Evolutionary conservation across 2,329 filamentous ascomycete genomes (phyloP), one percentile per base, ranked within the genome.

Genomic region (Aureobasidium sp.): DNA sequence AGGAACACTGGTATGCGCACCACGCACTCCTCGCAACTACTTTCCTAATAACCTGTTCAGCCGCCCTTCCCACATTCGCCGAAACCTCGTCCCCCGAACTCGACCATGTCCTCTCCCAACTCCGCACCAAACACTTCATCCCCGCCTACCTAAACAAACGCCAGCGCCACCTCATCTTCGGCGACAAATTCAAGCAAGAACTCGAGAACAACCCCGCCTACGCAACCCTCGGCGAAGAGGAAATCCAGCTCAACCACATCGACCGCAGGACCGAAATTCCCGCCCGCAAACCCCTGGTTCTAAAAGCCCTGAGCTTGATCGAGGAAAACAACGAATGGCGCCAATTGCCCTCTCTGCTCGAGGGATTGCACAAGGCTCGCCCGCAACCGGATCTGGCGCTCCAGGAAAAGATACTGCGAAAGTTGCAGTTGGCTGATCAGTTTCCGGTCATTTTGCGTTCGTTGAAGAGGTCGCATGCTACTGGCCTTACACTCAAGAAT

Each of bases 121-220:
- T 78, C 57, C 77, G 78, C 63, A 69, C 68, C 47, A 74, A 75
- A 54, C 67, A 79, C 65, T 72, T 79, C 61, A 70, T 79, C 23
- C 77, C 77, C 13, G 66, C 67, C 47, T 74, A 77, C 66, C 72
- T 80, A 57, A 73, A 69, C 61, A 63, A 66, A 17, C 69, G 70
- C 40, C 75, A 79, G 64, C 66, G 70, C 31, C 68, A 71, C 61
- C 72, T 79, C 31, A 73, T 79, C 64, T 78, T 74, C 69, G 67
- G 68, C 47, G 62, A 69, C 19, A 72, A 74, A 37, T 69, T 75
- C 68, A 68, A 69, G n/a, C 67, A 74, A 46, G 70, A 71, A 40
- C 73, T 80, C 37, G 69, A 74, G 51, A 72, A 73, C 61, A 72
- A 77, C 60, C 75, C 77, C 33, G 70, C 75, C 38, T 72, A 74